Base-by-base conservation (phyloP, 2,329 filamentous ascomycete genomes). In the Fonsecaea monophora region DNA sequence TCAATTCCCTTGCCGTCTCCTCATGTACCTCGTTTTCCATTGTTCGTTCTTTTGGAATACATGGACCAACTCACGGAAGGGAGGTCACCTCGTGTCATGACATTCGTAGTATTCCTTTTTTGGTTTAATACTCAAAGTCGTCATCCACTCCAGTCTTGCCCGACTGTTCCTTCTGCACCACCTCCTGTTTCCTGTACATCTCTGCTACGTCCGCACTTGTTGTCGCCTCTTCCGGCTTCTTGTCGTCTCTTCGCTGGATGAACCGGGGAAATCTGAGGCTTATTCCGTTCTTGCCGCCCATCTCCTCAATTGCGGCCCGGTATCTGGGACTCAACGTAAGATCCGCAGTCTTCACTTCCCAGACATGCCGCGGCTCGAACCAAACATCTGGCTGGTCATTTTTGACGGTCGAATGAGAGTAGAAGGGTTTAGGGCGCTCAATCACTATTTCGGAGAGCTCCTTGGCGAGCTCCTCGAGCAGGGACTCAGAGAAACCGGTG, bases 331-430 rank as follows among this genome's bases (percentile, higher is more conserved):
- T 94, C 25, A 99, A 85, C 1, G 95, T 98, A 73, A 99, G 79
- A 82, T 99, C 95, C 0, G 95, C 95, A 12, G 94, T 96, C 83
- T 94, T 96, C 73, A 99, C 94, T 80, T 99, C 95, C 95, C 95
- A 99, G 1, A 99, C 95, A 74, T 90, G 90, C 50, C 89, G 88
- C 13, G 95, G 92, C 83, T 99, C 95, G 77, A 99, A 95, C 95
- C 95, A 99, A 42, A 99, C 93, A 77, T 99, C 95, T 1, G 95
- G 95, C 78, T 99, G 95, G 77, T 98, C 93, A 80, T 96, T 94
- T 58, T 89, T 88, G 59, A 92, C 92, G 0, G 85, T 82, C 3
- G 91, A 93, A 78, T 99, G 95, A 0, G 88, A 85, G 80, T 98
- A 99, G 78, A 97, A 99, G 0, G 95, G 95, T 76, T 99, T 99